Base-by-base conservation (phyloP, 768 basidiomycete genomes). In the Hygrocybe punicea region DNA sequence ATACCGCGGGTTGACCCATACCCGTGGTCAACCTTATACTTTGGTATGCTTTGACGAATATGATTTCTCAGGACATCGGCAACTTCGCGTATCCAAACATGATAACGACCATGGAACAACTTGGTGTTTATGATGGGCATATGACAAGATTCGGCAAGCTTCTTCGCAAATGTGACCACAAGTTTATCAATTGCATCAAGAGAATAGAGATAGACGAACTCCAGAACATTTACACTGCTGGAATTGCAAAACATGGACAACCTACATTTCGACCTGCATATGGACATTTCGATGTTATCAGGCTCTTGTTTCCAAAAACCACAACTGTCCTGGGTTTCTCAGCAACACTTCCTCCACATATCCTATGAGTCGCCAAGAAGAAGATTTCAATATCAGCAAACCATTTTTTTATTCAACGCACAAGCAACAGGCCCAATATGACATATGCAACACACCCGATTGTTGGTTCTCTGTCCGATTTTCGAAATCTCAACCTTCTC, bases 391-490 rank as follows among this genome's bases (percentile, higher is more conserved):
- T 53, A 13, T 50, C 49, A 1, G 6, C 42, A 0, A 39, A 53
- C 6, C 63, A 64, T 25, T 11, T 54, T 2, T 54, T 37, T 8
- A 61, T 69, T 2, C 51, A 53, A 5, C 29, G 62, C 5, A 65
- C 67, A 0, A 61, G 61, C 0, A 73, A 72, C 37, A 55, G 67
- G 0, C 65, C 65, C 2, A 72, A 73, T 48, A 71, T 58, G 0
- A 67, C 67, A 0, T 72, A 71, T 51, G 65, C 66, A 6, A 68
- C 65, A 0, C 71, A 72, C 55, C 47, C 49, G n/a, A 62, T 72
- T 13, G 47, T 61, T 10, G 56, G 53, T 0, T 58, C 17, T 13
- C 45, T 69, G 9, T 54, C 65, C 1, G 61, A 67, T 6, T 42
- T 62, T 2, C 55, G 39, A 4, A 73, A 72, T 53, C 67, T 69